Evolutionary conservation across 495 filamentous ascomycete genomes (phyloP), one percentile per base, ranked within the genome.

Genomic region (Penicillium roqueforti): DNA sequence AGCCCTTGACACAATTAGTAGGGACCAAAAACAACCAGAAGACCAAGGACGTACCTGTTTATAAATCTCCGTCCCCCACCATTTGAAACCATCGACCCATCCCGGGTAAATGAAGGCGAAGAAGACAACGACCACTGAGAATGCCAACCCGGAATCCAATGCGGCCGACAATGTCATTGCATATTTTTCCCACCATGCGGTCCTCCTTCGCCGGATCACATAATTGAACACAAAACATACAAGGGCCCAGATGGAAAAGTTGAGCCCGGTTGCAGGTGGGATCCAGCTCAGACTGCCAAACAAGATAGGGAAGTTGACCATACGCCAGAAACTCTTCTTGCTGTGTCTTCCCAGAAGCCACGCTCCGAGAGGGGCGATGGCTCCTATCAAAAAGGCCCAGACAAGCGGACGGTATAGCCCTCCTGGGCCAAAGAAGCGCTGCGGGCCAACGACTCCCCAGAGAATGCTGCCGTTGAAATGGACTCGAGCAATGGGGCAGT

Each of bases 401-500:
- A 67, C 64, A 14, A 67, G 56, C 1, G 64, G 64, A 26, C 64
- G 54, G 42, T 95, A 95, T 2, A 87, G 82, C 11, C 87, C 86
- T 32, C 73, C 74, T 6, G 78, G 76, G 0, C 89, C 89, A 58
- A 92, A 61, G 75, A 92, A 90, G 43, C 87, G 79, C 45, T 69
- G 56, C 0, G 88, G 89, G 0, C 89, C 89, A 28, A 93, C 87
- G 18, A 92, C 87, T 26, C 91, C 91, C 91, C 90, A 95, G 23
- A 95, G 78, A 42, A 95, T 88, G 55, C 82, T 87, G 6, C 90
- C 89, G 68, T 92, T 92, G 77, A 93, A 95, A 72, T 93, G 88
- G 3, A 95, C 90, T 16, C 87, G 83, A 3, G 89, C 91, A 45
- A 92, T 85, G 13, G 91, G 91, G 58, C 90, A 95, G 23, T 85